Base-by-base conservation (phyloP, 176 grass and related monocot genomes). In the bread wheat (Triticum aestivum) region DNA sequence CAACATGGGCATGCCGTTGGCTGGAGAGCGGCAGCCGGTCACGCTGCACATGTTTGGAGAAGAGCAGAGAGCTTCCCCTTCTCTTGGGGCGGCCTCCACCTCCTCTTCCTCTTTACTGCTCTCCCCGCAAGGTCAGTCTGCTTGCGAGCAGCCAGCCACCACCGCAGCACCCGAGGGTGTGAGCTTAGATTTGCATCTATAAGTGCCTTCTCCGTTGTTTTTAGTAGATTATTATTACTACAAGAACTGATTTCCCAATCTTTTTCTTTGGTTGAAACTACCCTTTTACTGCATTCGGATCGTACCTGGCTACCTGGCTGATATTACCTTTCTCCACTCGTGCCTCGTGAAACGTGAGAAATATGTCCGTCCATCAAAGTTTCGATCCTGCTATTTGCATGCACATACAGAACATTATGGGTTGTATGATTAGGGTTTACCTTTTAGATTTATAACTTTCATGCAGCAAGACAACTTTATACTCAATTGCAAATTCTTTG, bases 181-280 rank as follows among this genome's bases (percentile, higher is more conserved):
- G 26, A 96, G 97, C 83, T 88, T 99, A 91, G 97, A 99, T 96
- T 92, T 98, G 92, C 97, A 90, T 84, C 94, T 99, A 88, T 99
- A 88, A 92, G 77, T 72, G 20, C 21, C 80, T 77, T 86, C 24
- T 69, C 64, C 65, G 6, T 33, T 91, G 85, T 65, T 76, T 65
- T 86, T 75, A 77, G 30, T 38, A 9, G 61, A 63, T 75, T 76
- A 52, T 58, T 77, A 29, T 54, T 56, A 44, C 77, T 65, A 23
- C 27, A 41, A 63, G 49, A 87, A 87, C 62, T 81, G 49, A 52
- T 88, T 80, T 80, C 81, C n/a, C 51, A 33, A 47, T n/a, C 85
- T 69, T 61, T 38, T 62, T 45, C 39, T 30, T 49, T 76, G 51
- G 56, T 49, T 81, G 11, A 84, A 18, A 69, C 85, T 81, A 49